Evolutionary conservation across 2,329 filamentous ascomycete genomes (phyloP).

Genomic region (Coleophoma eucalyptorum): DNA sequence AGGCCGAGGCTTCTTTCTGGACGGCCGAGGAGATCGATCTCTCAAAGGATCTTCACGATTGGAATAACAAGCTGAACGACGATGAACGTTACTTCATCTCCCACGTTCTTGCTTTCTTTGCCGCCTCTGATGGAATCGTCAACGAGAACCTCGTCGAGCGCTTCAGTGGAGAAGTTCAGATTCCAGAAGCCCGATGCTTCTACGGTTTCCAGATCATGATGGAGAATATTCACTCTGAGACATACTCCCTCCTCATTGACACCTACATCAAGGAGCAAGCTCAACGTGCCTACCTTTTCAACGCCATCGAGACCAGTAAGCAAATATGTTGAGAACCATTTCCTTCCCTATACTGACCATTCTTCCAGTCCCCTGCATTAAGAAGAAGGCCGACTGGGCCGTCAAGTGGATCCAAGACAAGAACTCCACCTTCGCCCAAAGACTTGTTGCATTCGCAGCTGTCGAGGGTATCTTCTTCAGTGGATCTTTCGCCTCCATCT

Average conservation of each 20-base stretch:
- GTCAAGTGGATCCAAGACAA: constrained; percentile 92
- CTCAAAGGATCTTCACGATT: constrained; percentile 98
- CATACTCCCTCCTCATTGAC: constrained; percentile 97
- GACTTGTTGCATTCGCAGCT: constrained; percentile 92
- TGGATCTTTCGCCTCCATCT: constrained; percentile 97
- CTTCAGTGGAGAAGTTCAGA: constrained; percentile 94
- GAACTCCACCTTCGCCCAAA: constrained; percentile 90
- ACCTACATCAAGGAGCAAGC: constrained; percentile 98
- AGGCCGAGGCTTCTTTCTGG: constrained; percentile 99
- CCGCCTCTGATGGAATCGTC: constrained; percentile 97
- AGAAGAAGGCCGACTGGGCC: constrained; percentile 98
- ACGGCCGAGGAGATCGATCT: constrained; percentile 99
- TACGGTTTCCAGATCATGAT: constrained; percentile 99
- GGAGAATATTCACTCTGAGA: constrained; percentile 99
- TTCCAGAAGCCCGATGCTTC: constrained; percentile 98
- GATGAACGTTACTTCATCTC: constrained; percentile 99
- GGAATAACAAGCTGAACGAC: constrained; percentile 95
- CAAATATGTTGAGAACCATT: constrained; percentile 11
- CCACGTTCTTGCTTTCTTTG: constrained; percentile 98
- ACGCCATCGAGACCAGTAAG: constrained; percentile 95
- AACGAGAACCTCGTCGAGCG: constrained; percentile 99
- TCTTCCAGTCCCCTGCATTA: constrained; percentile 79
- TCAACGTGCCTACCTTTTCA: constrained; percentile 92
- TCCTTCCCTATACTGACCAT: constrained; percentile 21
- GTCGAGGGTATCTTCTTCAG: constrained; percentile 99